A percentile compares a stretch with the other conserved stretches of the same genome.
phyloP scores from a whole-genome alignment of 2,329 filamentous ascomycete species.

The Fusarium sp. region DNA sequence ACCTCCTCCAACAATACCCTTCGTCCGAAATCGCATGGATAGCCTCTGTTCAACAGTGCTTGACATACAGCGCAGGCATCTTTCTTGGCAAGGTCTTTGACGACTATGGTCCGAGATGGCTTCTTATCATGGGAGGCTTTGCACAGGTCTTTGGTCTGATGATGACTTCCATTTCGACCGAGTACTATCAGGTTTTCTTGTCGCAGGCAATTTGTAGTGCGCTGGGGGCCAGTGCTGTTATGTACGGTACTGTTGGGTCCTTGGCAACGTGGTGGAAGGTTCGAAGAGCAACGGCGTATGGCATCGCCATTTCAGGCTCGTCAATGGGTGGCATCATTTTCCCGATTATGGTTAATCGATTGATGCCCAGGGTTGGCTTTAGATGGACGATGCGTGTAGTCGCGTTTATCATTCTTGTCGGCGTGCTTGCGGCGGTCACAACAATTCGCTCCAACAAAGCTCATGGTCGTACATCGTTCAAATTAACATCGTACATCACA shows the following conservation, averaged over 20 bases:
- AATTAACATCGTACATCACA: fast-evolving
- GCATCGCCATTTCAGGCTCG: background rate
- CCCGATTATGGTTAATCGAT: background rate
- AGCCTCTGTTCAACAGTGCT: background rate
- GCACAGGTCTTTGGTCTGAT: conserved; percentile 1
- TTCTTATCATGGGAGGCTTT: background rate
- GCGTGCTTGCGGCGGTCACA: background rate
- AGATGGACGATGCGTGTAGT: background rate
- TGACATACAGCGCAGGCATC: background rate
- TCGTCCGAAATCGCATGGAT: background rate
- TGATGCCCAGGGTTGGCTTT: background rate
- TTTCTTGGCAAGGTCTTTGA: background rate
- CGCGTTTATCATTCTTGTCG: background rate
- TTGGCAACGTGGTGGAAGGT: background rate
- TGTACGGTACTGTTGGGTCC: background rate
- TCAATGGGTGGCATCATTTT: background rate
- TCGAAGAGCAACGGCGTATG: background rate
- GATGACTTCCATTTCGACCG: background rate
- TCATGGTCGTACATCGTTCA: background rate
- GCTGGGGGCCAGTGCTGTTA: background rate
- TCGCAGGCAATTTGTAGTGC: background rate
- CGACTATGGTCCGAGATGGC: background rate
- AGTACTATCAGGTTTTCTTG: background rate
- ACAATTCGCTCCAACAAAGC: background rate
- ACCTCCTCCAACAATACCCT: background rate